A percentile compares a stretch with the other conserved stretches of the same genome.
Evolutionary conservation across 225 moss, liverwort and hornwort genomes (phyloP).

Genomic region (Pleurozium schreberi): DNA sequence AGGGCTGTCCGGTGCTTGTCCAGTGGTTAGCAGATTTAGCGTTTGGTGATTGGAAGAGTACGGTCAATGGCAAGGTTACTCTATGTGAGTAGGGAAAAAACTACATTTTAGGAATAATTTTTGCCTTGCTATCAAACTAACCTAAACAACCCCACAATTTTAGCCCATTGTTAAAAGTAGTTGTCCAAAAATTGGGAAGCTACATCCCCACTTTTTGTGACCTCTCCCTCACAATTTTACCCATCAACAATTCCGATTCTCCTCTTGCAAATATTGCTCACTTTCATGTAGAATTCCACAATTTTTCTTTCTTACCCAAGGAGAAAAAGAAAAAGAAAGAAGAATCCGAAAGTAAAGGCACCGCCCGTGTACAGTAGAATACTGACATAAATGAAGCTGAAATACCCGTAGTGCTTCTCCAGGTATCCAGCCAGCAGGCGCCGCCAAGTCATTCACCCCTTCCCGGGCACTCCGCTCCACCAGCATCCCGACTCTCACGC

Average conservation of each 20-base stretch:
- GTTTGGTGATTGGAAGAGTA: no score
- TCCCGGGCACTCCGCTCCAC: not conserved
- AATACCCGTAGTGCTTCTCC: not conserved
- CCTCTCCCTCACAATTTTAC: no score
- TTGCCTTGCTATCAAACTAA: not conserved
- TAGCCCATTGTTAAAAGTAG: no score
- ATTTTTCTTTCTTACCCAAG: not conserved
- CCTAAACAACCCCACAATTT: not conserved
- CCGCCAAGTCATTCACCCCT: not conserved
- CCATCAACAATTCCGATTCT: not conserved
- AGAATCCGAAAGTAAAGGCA: not conserved
- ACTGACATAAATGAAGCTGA: not conserved
- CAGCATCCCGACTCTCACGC: not conserved
- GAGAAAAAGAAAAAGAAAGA: no score
- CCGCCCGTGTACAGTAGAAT: not conserved
- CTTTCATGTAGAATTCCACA: not conserved
- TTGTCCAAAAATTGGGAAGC: fast-evolving
- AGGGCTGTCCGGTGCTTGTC: no score
- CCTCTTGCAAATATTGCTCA: not conserved
- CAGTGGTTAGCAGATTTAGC: no score
- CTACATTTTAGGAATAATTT: no score
- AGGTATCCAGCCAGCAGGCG: not conserved
- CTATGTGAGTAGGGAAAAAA: not conserved
- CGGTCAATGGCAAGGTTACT: no score
- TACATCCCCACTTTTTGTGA: no score